Base-by-base conservation (phyloP, 192 early-diverging fungal genomes). In the Umbelopsis ramanniana region DNA sequence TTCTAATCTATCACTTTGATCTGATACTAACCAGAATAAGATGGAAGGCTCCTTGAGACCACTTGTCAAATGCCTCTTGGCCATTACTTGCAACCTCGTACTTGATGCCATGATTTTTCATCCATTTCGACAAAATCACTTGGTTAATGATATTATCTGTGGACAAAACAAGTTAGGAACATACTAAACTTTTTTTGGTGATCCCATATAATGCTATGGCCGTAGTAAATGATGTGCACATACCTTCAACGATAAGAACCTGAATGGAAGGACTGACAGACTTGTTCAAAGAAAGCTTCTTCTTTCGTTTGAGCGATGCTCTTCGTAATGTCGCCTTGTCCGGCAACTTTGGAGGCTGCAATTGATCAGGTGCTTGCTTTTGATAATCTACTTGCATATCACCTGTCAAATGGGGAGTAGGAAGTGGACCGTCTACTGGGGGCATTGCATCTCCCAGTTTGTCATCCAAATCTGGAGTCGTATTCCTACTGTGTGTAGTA, bases 221-320 rank as follows among this genome's bases (percentile, higher is more conserved):
- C 2, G 7, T 22, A 33, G 54, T 29, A 37, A n/a, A 40, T 24
- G 52, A 67, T 21, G 21, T 19, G 8, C 21, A 21, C 52, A 22
- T 82, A 89, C 88, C 88, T 85, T 94, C 93, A 0, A 93, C 93
- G 40, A 94, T 88, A 43, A 94, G 76, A 22, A 94, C 92, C 50
- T 90, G 90, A 72, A 94, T 85, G n/a, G 87, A 83, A 10, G 87
- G 85, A 60, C 84, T 86, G 23, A 83, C 85, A 3, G 46, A 33
- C 15, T 26, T n/a, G 35, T 35, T 35, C 33, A 63, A 0, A n/a
- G 57, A 37, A 6, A 50, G 5, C 35, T 63, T 63, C 33, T 35
- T 63, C 15, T 63, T 63, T 29, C 26, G 26, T 6, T 35, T 63
- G 2, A 35, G 29, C 6, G 57, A 63, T 63, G 33, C 26, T 63